Base-by-base conservation (phyloP, 2,329 filamentous ascomycete genomes). In the Colletotrichum caudatum region DNA sequence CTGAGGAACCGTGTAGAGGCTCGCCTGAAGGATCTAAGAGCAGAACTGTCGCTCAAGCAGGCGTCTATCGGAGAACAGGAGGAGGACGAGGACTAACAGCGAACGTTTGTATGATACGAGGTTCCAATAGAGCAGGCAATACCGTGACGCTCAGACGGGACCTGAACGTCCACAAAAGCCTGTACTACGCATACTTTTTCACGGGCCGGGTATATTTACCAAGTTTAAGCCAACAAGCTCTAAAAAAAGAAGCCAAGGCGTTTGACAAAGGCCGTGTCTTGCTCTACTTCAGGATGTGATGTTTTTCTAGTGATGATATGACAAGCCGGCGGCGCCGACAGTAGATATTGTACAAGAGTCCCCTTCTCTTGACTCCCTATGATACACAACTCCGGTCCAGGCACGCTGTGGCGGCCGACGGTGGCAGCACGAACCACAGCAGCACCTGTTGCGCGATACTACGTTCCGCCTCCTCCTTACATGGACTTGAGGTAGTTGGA, bases 401-500 rank as follows among this genome's bases (percentile, higher is more conserved):
- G 37, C 20, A 33, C 37, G 37, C 48, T 33, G 35, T 37, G 37
- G 51, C 46, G 39, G 39, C 11, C 35, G 20, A 58, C 29, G 4
- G 26, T 50, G 35, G 26, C 68, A 35, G 44, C 37, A 41, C 16
- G 20, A 50, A n/a, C 23, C 58, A 33, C 14, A 51, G 29, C 20
- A 50, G 51, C 54, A 37, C 20, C 20, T 20, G 23, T 7, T 26
- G 37, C 12, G 46, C 37, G 41, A 50, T 50, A 48, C 41, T 26
- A 39, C 29, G 26, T 35, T 35, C 29, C 14, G 23, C 37, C 51
- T 35, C 37, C 51, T 35, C 54, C 75, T 84, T 85, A 90, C 92
- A 95, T 94, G 54, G 90, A 89, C 88, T 92, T 93, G 82, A 96
- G 88, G 87, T 94, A 96, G 84, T 96, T 96, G 79, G 82, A 83